Evolutionary conservation across 2,329 filamentous ascomycete genomes (phyloP).

Genomic region (Epichloe uncinata): DNA sequence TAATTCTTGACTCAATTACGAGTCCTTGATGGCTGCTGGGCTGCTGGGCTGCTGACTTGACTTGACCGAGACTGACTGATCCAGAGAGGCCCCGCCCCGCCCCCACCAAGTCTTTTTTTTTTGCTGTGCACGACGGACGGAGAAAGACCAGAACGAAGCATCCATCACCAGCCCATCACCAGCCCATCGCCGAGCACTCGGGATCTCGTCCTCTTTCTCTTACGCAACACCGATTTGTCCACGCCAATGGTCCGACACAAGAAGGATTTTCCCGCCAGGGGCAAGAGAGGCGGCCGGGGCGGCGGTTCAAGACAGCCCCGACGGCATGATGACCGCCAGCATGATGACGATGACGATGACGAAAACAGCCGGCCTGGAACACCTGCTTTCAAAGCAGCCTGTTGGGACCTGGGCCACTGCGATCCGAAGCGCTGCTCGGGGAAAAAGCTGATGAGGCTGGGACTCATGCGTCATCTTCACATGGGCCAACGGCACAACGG

Average conservation of each 20-base stretch:
- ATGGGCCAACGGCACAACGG: constrained; percentile 86
- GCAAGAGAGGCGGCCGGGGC: constrained; percentile 51
- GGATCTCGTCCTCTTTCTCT: no score
- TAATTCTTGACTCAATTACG: neutral
- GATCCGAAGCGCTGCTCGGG: constrained; percentile 94
- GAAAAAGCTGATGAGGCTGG: constrained; percentile 83
- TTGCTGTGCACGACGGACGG: neutral
- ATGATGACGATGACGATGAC: constrained; percentile 22
- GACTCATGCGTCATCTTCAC: constrained; percentile 84
- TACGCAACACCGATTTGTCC: constrained; percentile 11
- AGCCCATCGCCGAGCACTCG: no score
- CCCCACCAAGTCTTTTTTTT: neutral
- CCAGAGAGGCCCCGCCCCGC: neutral
- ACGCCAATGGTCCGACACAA: constrained; percentile 99
- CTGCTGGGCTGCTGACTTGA: no score
- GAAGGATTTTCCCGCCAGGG: constrained; percentile 65
- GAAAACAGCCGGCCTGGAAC: constrained; percentile 17
- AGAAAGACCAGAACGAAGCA: no score
- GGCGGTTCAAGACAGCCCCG: constrained; percentile 26
- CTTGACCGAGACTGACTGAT: no score
- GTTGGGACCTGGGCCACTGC: constrained; percentile 96
- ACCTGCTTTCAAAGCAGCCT: constrained; percentile 74
- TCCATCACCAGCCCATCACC: no score
- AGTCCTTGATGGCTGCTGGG: constrained; percentile 4
- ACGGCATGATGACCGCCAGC: constrained; percentile 35